Conservation (phyloP, 129 eudicot species). For the Daucus carota region DH1_v3.0 NC_030384.2:31132001-31132500, state of each 20-base stretch:
- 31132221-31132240: background rate
- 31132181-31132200: background rate
- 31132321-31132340: slow-evolving; percentile 35
- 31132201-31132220: background rate
- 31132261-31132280: background rate
- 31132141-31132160: background rate
- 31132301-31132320: background rate
- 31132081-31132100: background rate
- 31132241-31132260: background rate
- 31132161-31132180: background rate
- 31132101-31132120: background rate
- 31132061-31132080: background rate
- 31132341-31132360: slow-evolving; percentile 27
- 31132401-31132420: slow-evolving; percentile 19
- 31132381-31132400: background rate
- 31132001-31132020: background rate
- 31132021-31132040: background rate
- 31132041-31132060: background rate
- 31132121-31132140: background rate
- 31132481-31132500: slow-evolving; percentile 40
- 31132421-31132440: slow-evolving; percentile 16
- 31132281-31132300: background rate
- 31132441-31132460: slow-evolving; percentile 32
- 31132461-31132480: slow-evolving; percentile 26
- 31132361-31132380: slow-evolving; percentile 30